Base-by-base conservation (phyloP, 306 rosid species). In the Hippophae gyantsensis region DNA sequence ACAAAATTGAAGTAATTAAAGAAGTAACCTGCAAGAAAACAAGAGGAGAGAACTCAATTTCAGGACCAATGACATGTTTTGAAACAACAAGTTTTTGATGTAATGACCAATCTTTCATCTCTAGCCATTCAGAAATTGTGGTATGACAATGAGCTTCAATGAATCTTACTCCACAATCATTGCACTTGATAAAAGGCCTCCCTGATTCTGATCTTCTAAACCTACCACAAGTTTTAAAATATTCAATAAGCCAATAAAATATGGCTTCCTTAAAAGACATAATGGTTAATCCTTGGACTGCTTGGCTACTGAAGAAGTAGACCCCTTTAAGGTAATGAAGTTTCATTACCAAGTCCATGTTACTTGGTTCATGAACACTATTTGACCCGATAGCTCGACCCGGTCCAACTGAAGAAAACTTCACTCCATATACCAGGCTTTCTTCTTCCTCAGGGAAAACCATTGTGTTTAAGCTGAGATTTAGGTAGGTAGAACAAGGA, bases 271-370 rank as follows among this genome's bases (percentile, higher is more conserved):
- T 90, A 0, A 90, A 70, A n/a, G 56, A 61, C 70, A 10, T 1
- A 1, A 43, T n/a, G 44, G 69, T 74, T 10, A 90, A 13, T 6
- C 49, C 81, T 61, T 56, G 8, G 0, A 47, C 65, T 5, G 69
- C 84, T 26, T 78, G 69, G n/a, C 74, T 58, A 0, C 41, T 58
- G 52, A 84, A 85, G 14, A 84, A 81, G 70, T 87, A 87, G 12
- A 90, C 69, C 0, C 64, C 82, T 57, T 62, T 79, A 0, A 87
- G 76, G 66, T 90, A 87, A 74, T 90, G 97, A 10, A 90, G 84
- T 66, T 87, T 90, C 90, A 85, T 79, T 76, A 94, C 94, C 71
- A 90, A 61, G 77, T 90, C 95, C 23, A 84, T 10, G 9, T 78
- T 76, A 2, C 58, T 18, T 0, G 69, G 85, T 48, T 57, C 9